Evolutionary conservation across 1,139 yeast species (phyloP).

Genomic region (Yamadazyma dushanensis): DNA sequence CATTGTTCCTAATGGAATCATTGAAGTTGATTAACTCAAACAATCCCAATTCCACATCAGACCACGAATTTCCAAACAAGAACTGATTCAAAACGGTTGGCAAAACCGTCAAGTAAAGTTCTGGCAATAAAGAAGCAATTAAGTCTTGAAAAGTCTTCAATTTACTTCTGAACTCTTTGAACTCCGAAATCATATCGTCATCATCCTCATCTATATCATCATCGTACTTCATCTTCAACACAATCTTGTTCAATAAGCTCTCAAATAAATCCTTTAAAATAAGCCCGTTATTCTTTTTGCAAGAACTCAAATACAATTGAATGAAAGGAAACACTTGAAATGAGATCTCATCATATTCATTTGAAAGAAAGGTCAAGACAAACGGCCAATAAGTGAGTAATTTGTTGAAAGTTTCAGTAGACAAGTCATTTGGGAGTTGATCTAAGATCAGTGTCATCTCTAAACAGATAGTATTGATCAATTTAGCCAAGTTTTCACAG

Average conservation of each 20-base stretch:
- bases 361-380: slow-evolving; percentile 65
- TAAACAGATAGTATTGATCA: slow-evolving; percentile 71
- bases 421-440: slow-evolving; percentile 29
- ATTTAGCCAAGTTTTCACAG: slow-evolving; percentile 72
- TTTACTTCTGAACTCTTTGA: slow-evolving; percentile 71
- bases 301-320: slow-evolving; percentile 66
- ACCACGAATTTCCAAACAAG: slow-evolving; percentile 63
- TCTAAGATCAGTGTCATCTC: slow-evolving; percentile 73
- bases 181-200: slow-evolving; percentile 72
- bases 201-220: slow-evolving; percentile 66
- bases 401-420: slow-evolving; percentile 38
- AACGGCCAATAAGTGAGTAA: slow-evolving; percentile 63
- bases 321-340: slow-evolving; percentile 80
- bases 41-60: slow-evolving; percentile 81
- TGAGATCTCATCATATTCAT: slow-evolving; percentile 88
- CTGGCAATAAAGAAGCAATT: slow-evolving; percentile 73
- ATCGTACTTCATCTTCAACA: slow-evolving; percentile 78
- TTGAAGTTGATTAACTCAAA: slow-evolving; percentile 77
- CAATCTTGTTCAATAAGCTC: slow-evolving; percentile 64
- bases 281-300: slow-evolving; percentile 55
- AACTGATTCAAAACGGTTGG: slow-evolving; percentile 66
- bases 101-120: slow-evolving; percentile 68
- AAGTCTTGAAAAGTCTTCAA: slow-evolving; percentile 82
- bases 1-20: slow-evolving; percentile 75
- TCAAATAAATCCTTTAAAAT: slow-evolving; percentile 52